phyloP scores from a whole-genome alignment of 805 yeast species.

The Ogataea siamensis region DNA sequence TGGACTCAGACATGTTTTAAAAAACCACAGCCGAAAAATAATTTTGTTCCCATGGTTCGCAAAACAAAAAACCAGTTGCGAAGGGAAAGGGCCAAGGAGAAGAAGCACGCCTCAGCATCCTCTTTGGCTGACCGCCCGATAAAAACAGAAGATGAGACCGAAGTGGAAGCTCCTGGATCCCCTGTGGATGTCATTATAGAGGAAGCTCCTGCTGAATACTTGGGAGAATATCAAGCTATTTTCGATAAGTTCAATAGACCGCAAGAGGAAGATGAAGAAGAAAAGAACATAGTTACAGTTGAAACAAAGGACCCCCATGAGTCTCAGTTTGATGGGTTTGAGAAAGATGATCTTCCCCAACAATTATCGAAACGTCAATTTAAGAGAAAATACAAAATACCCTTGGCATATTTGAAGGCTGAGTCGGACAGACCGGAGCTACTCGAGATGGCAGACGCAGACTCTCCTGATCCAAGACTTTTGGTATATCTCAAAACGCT shows the following conservation, averaged over 20 bases:
- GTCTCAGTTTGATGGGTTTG: constrained; percentile 18
- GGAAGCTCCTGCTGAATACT: constrained; percentile 14
- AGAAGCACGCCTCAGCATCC: constrained; percentile 3
- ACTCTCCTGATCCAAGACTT: constrained; percentile 74
- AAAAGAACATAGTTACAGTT: constrained; percentile 19
- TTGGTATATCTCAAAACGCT: constrained; percentile 61
- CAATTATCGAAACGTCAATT: constrained; percentile 48
- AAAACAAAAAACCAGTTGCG: constrained; percentile 54
- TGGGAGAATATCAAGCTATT: constrained; percentile 19
- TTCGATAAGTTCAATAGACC: constrained; percentile 23
- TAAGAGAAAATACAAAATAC: constrained; percentile 52
- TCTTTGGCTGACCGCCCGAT: neutral
- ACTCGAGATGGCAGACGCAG: constrained; percentile 85
- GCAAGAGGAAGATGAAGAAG: neutral
- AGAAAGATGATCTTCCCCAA: constrained; percentile 25
- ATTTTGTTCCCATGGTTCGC: constrained; percentile 22
- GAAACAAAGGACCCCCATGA: constrained; percentile 9
- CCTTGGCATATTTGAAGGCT: constrained; percentile 67
- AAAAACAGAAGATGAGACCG: neutral
- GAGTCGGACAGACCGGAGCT: constrained; percentile 60
- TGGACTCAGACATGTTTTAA: constrained; percentile 7
- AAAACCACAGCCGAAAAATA: constrained; percentile 6
- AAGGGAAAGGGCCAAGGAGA: constrained; percentile 45
- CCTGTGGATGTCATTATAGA: constrained; percentile 8
- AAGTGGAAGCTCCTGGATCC: constrained; percentile 3